These are phyloP conservation scores for Starmera stellimalicola DNA, from an alignment of 1,139 yeast species.

Conservation along the genomic window DNA sequence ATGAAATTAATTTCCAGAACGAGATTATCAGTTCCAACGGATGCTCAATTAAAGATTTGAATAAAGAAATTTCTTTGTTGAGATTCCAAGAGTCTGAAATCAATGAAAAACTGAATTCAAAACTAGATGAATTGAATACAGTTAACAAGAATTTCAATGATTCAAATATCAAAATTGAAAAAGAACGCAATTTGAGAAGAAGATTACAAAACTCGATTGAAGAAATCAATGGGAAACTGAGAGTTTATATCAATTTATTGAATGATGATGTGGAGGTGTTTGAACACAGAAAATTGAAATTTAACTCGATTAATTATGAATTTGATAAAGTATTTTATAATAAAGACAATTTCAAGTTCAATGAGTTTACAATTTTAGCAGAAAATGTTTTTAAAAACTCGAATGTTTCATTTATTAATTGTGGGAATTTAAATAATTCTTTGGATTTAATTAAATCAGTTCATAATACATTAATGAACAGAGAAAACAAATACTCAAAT, in stretches of 20 bases:
- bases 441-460: background rate
- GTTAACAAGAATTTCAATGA: conserved; percentile 10
- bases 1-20: background rate
- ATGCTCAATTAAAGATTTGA: background rate
- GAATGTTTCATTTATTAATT: conserved; percentile 10
- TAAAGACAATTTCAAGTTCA: background rate
- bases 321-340: conserved; percentile 2
- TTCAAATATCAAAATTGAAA: conserved; percentile 20
- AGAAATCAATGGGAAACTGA: conserved; percentile 31
- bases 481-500: conserved; percentile 10
- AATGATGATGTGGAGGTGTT: background rate
- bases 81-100: conserved; percentile 2
- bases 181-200: conserved; percentile 26
- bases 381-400: conserved; percentile 14
- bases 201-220: conserved; percentile 45
- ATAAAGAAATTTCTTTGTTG: conserved; percentile 4
- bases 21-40: background rate
- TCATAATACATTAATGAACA: conserved; percentile 2
- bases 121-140: background rate
- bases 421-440: conserved; percentile 3
- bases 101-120: conserved; percentile 2
- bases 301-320: conserved; percentile 5
- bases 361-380: conserved; percentile 11
- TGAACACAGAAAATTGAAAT: background rate
- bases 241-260: conserved; percentile 25